phyloP scores from a whole-genome alignment of 2,329 filamentous ascomycete genomes.

The Anisogramma anomala region DNA sequence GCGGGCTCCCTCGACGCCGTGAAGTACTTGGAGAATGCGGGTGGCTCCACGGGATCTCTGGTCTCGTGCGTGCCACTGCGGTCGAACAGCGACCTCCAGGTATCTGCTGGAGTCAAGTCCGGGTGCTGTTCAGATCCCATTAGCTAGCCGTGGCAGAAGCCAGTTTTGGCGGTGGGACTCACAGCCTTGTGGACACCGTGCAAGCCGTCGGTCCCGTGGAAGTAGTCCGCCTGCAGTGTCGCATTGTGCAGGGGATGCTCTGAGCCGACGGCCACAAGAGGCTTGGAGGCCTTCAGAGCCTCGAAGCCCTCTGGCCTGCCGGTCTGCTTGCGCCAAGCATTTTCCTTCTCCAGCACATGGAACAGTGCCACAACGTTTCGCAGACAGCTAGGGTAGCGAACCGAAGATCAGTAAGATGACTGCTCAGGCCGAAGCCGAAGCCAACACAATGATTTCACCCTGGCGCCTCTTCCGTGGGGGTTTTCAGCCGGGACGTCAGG shows the following conservation, averaged over 20 bases:
- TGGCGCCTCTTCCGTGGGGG: neutral
- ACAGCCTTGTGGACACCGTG: slow-evolving; percentile 59
- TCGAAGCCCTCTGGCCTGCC: slow-evolving; percentile 61
- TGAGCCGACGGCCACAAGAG: slow-evolving; percentile 76
- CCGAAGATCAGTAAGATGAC: neutral
- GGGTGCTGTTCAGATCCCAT: slow-evolving; percentile 41
- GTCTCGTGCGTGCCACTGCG: slow-evolving; percentile 19
- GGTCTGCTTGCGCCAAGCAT: slow-evolving; percentile 64
- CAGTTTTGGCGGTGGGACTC: slow-evolving; percentile 18
- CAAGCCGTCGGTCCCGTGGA: slow-evolving; percentile 69
- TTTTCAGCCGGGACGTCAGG: slow-evolving; percentile 3
- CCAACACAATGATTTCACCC: no score
- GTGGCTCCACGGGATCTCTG: slow-evolving; percentile 25
- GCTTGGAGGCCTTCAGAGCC: slow-evolving; percentile 59
- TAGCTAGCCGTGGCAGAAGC: neutral
- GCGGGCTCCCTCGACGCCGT: slow-evolving; percentile 61
- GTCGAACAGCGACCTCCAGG: slow-evolving; percentile 60
- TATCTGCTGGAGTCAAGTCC: slow-evolving; percentile 61
- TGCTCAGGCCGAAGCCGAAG: no score
- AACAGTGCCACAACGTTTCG: slow-evolving; percentile 85
- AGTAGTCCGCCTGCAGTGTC: slow-evolving; percentile 70
- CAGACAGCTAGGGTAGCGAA: slow-evolving; percentile 51
- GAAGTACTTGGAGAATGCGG: slow-evolving; percentile 51
- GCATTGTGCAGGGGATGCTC: slow-evolving; percentile 78
- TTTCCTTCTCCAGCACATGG: slow-evolving; percentile 81